Conservation (phyloP, 768 basidiomycete species). For the Suillus variegatus region DNA sequence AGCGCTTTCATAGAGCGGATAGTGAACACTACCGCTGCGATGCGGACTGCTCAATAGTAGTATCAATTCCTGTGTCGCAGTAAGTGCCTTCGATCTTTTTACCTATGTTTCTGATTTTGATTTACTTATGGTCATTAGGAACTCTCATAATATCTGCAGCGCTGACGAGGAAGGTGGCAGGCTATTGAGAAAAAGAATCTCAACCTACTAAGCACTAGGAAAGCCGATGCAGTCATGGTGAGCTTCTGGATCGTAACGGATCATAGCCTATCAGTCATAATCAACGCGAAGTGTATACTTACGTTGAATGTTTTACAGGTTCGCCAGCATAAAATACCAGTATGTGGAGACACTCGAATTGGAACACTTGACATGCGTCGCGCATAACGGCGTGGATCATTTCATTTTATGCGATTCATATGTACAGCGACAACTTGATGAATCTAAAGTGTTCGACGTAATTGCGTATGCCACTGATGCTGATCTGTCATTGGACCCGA, state of each 20-base stretch:
- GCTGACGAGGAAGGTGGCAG: background rate
- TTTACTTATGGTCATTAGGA: too few species aligned
- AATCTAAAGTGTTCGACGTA: background rate
- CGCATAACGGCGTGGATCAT: background rate
- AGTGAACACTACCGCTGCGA: too few species aligned
- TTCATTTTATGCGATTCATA: background rate
- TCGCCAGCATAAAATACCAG: background rate
- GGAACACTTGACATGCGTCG: background rate
- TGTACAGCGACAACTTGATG: background rate
- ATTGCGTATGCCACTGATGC: background rate
- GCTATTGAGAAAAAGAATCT: background rate
- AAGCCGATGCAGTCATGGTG: too few species aligned
- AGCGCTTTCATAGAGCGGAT: too few species aligned
- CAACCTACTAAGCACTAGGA: background rate
- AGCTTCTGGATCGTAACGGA: background rate
- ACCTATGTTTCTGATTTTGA: too few species aligned
- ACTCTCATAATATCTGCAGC: background rate
- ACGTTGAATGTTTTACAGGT: background rate
- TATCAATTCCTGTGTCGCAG: too few species aligned
- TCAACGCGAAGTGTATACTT: slow-evolving; percentile 22
- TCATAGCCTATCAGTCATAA: background rate
- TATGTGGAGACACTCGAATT: background rate
- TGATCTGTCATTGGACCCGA: background rate
- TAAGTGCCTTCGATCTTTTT: too few species aligned
- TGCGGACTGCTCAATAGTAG: too few species aligned